These are phyloP conservation scores for Leccinum pachyderme DNA, from an alignment of 1,284 basidiomycete genomes.

Conservation along the genomic window DNA sequence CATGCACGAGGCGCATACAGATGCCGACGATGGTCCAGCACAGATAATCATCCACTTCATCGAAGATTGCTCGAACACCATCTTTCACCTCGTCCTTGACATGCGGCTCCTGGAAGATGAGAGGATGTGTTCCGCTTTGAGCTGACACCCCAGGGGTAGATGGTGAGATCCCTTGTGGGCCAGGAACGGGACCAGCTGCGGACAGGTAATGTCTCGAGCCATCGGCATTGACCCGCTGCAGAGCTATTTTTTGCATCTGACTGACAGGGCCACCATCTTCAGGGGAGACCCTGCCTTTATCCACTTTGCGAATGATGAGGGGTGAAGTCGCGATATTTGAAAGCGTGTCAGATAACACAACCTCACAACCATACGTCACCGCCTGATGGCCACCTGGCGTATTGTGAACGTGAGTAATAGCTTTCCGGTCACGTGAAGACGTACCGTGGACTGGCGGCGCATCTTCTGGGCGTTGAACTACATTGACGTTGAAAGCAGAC, in stretches of 20 bases:
- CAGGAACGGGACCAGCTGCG: slow-evolving; percentile 78
- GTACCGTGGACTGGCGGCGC: slow-evolving; percentile 54
- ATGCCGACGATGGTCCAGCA: slow-evolving; percentile 97
- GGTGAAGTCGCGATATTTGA: slow-evolving; percentile 86
- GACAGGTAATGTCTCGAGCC: slow-evolving; percentile 79
- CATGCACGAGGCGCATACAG: slow-evolving; percentile 54
- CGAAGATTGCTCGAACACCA: slow-evolving; percentile 63
- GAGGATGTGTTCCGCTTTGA: slow-evolving; percentile 75
- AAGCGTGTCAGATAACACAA: slow-evolving; percentile 80
- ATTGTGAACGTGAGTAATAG: slow-evolving; percentile 42
- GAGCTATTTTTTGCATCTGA: slow-evolving; percentile 94
- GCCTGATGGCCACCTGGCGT: slow-evolving; percentile 64
- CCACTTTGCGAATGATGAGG: slow-evolving; percentile 88
- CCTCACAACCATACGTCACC: slow-evolving; percentile 89
- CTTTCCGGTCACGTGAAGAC: slow-evolving; percentile 53
- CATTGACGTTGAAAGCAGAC: slow-evolving; percentile 93
- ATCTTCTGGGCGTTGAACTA: slow-evolving; percentile 64
- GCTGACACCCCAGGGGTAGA: slow-evolving; percentile 67
- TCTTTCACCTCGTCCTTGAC: slow-evolving; percentile 75
- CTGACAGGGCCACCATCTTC: slow-evolving; percentile 90
- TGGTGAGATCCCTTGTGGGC: slow-evolving; percentile 63
- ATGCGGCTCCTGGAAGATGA: slow-evolving; percentile 74
- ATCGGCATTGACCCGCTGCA: slow-evolving; percentile 80
- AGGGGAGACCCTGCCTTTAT: slow-evolving; percentile 80
- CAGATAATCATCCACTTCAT: slow-evolving; percentile 91